Percentiles rank a stretch among this genome's conserved stretches.
Conservation (phyloP, 108 stramenopile species). For the Skeletonema costatum region DNA sequence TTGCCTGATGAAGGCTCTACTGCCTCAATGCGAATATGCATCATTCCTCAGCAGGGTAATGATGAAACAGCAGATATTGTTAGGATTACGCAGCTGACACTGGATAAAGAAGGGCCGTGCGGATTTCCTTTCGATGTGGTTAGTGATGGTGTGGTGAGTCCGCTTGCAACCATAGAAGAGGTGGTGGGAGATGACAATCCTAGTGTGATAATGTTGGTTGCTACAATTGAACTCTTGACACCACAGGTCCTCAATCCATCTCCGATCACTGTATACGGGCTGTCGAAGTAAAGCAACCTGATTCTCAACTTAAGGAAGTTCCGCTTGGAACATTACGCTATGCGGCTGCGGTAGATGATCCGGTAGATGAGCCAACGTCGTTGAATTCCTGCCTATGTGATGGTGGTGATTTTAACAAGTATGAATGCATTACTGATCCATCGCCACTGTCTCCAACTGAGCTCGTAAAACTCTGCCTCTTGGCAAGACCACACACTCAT, state of each 20-base stretch:
- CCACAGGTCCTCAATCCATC: not conserved
- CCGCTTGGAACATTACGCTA: not conserved
- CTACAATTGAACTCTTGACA: not conserved
- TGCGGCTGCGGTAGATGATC: not conserved
- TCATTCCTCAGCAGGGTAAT: not conserved
- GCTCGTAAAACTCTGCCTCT: not conserved
- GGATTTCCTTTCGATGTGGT: not conserved
- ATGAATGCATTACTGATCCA: not conserved
- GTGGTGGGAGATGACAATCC: not conserved
- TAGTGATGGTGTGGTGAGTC: not conserved
- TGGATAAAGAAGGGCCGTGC: not conserved
- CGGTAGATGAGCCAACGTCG: not conserved
- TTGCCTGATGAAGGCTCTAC: not conserved
- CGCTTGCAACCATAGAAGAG: not conserved
- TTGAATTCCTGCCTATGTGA: not conserved
- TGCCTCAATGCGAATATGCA: not conserved
- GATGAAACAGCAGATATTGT: not conserved
- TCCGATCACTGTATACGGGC: not conserved
- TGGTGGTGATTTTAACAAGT: not conserved
- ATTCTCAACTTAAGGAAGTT: not conserved
- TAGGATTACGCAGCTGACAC: not conserved
- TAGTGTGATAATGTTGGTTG: not conserved
- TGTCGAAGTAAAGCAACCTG: not conserved
- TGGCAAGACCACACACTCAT: not conserved
- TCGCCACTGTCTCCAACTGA: not conserved